These are phyloP conservation scores for Avena insularis DNA, from an alignment of 176 grass and related monocot species.

Conservation along the genomic window DNA sequence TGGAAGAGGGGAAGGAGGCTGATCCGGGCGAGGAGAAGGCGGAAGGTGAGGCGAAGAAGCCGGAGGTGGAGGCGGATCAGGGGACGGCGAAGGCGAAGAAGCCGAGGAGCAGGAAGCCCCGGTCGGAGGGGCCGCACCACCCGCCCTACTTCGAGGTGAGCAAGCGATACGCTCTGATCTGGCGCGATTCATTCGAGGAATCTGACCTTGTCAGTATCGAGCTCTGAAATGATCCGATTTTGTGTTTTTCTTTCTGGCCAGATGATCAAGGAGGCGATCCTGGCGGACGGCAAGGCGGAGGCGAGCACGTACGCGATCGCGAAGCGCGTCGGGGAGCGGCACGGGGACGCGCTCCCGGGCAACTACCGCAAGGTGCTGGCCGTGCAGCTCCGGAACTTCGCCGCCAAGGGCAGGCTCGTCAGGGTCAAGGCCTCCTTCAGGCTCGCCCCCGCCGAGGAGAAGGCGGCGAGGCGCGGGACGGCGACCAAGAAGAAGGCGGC, in stretches of 20 bases:
- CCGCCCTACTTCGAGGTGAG: conserved; percentile 86
- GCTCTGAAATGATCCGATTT: neutral
- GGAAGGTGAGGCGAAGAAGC: neutral
- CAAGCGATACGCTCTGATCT: neutral
- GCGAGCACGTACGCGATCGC: conserved; percentile 80
- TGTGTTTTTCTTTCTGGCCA: neutral
- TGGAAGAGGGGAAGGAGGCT: neutral
- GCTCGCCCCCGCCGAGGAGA: conserved; percentile 53
- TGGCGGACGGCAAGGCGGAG: conserved; percentile 59
- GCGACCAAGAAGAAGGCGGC: conserved; percentile 34
- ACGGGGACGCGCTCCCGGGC: conserved; percentile 62
- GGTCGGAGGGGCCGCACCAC: conserved; percentile 54
- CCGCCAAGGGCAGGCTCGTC: conserved; percentile 72
- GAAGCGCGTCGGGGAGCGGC: conserved; percentile 80
- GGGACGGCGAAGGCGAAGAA: conserved; percentile 54
- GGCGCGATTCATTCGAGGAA: neutral
- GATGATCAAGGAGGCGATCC: conserved; percentile 96
- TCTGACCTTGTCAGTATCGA: accelerated
- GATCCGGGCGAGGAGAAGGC: neutral
- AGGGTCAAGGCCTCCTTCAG: conserved; percentile 90
- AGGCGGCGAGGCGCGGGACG: conserved; percentile 36
- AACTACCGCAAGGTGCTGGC: conserved; percentile 92
- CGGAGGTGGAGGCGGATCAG: conserved; percentile 2
- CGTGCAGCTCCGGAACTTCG: conserved; percentile 76
- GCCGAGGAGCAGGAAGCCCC: conserved; percentile 53